A percentile compares a stretch with the other conserved stretches of the same genome.
Evolutionary conservation across 202 grass and related monocot genomes (phyloP).

Genomic region (Zoysia matrella): DNA sequence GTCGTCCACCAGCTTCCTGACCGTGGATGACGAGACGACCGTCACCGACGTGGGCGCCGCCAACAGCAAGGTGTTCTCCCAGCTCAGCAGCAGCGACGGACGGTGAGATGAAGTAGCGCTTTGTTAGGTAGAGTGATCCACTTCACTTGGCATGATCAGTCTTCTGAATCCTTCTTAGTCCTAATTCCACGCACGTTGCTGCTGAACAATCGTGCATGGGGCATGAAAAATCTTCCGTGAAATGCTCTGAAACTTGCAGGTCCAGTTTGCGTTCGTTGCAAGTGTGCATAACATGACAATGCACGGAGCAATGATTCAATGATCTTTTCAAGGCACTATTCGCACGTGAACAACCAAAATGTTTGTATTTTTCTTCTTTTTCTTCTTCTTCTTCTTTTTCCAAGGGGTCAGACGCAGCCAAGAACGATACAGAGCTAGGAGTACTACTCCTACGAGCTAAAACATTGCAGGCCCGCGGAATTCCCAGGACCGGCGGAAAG

Average conservation of each 20-base stretch:
- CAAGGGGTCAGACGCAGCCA: neutral
- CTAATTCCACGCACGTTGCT: too few species aligned
- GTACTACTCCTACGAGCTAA: neutral
- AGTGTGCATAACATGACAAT: neutral
- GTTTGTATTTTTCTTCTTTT: neutral
- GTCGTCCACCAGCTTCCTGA: constrained; percentile 34
- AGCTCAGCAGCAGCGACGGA: constrained; percentile 56
- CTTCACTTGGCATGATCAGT: too few species aligned
- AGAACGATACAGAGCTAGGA: neutral
- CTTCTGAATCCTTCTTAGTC: too few species aligned
- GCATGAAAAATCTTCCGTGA: neutral
- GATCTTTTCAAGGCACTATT: neutral
- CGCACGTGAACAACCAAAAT: neutral
- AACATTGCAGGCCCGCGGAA: neutral
- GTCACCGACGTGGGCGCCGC: constrained; percentile 8
- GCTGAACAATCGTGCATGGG: too few species aligned
- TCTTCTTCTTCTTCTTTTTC: neutral
- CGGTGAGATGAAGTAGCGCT: constrained; percentile 35
- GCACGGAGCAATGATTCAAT: neutral
- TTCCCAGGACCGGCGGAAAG: neutral
- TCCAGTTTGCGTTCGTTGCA: neutral
- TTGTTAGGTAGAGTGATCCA: too few species aligned
- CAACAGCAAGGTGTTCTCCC: constrained; percentile 68
- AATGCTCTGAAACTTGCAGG: neutral
- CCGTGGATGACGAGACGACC: constrained; percentile 23